A percentile compares a stretch with the other conserved stretches of the same genome.
Evolutionary conservation across 768 basidiomycete species (phyloP).

Genomic region (Melanogaster broomeanus): DNA sequence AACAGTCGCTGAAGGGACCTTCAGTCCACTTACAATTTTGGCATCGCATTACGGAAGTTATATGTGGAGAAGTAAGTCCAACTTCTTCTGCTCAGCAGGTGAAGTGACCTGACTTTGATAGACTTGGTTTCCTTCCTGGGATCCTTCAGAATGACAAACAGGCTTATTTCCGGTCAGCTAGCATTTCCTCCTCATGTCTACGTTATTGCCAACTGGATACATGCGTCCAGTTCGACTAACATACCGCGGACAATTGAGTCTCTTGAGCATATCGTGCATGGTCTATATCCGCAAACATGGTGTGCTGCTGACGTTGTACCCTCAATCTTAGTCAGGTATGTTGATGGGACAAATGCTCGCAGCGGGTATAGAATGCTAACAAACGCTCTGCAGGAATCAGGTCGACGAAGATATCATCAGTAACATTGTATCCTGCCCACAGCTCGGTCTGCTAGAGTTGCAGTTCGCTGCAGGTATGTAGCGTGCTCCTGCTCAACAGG

Average conservation of each 20-base stretch:
- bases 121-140: slow-evolving; percentile 67
- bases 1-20: slow-evolving; percentile 1
- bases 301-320: slow-evolving; percentile 48
- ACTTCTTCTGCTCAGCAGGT: not conserved
- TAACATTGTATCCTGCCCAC: slow-evolving; percentile 68
- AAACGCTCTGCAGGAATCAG: slow-evolving; percentile 48
- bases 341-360: not conserved
- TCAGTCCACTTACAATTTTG: slow-evolving; percentile 69
- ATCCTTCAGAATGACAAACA: slow-evolving; percentile 41
- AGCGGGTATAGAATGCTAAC: not conserved
- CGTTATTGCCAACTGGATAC: not conserved
- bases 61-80: slow-evolving; percentile 62
- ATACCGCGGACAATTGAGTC: slow-evolving; percentile 78
- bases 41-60: slow-evolving; percentile 55
- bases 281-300: slow-evolving; percentile 62
- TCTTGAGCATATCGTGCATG: slow-evolving; percentile 71
- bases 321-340: slow-evolving; percentile 57
- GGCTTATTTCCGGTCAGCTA: slow-evolving; percentile 60
- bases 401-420: slow-evolving; percentile 73
- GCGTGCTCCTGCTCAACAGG: not conserved
- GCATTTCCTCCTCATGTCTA: not conserved
- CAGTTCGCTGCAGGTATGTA: slow-evolving; percentile 64
- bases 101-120: slow-evolving; percentile 24
- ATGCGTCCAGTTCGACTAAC: slow-evolving; percentile 59
- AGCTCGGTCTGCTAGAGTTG: slow-evolving; percentile 59